These are phyloP conservation scores for Neofusicoccum laricinum DNA, from an alignment of 2,329 filamentous ascomycete genomes.

Conservation along the genomic window DNA sequence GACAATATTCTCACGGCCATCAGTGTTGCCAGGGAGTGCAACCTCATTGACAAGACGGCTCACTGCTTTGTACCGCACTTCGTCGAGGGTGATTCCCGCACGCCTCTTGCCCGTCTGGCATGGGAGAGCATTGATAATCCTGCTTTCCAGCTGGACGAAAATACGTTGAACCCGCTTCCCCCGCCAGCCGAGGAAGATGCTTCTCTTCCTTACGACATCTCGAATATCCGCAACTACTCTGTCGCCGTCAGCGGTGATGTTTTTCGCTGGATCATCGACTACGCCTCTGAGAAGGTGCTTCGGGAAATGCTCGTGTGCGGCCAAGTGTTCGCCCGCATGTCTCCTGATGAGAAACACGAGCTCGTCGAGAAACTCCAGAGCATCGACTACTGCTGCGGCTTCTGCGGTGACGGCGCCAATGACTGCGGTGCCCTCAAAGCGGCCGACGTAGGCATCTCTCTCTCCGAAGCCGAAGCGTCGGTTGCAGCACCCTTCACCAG, in stretches of 20 bases:
- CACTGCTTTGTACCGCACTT: slow-evolving; percentile 95
- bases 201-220: slow-evolving; percentile 81
- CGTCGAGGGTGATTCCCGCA: slow-evolving; percentile 69
- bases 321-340: slow-evolving; percentile 97
- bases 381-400: slow-evolving; percentile 91
- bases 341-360: slow-evolving; percentile 97
- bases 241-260: slow-evolving; percentile 89
- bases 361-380: slow-evolving; percentile 95
- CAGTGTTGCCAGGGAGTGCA: slow-evolving; percentile 88
- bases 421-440: slow-evolving; percentile 96
- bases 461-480: slow-evolving; percentile 95
- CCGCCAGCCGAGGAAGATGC: slow-evolving; percentile 70
- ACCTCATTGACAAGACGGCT: slow-evolving; percentile 72
- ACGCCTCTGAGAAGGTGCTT: slow-evolving; percentile 74
- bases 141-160: slow-evolving; percentile 71
- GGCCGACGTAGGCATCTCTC: slow-evolving; percentile 92
- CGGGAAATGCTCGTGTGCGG: slow-evolving; percentile 85
- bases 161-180: slow-evolving; percentile 75
- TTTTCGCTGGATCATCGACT: slow-evolving; percentile 96
- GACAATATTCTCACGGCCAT: slow-evolving; percentile 98
- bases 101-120: slow-evolving; percentile 68
- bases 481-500: slow-evolving; percentile 98
- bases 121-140: slow-evolving; percentile 97
- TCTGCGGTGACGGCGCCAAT: slow-evolving; percentile 96
- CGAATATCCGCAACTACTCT: slow-evolving; percentile 79